phyloP scores from a whole-genome alignment of 148 eudicot genomes.

The Euryodendron excelsum region DNA sequence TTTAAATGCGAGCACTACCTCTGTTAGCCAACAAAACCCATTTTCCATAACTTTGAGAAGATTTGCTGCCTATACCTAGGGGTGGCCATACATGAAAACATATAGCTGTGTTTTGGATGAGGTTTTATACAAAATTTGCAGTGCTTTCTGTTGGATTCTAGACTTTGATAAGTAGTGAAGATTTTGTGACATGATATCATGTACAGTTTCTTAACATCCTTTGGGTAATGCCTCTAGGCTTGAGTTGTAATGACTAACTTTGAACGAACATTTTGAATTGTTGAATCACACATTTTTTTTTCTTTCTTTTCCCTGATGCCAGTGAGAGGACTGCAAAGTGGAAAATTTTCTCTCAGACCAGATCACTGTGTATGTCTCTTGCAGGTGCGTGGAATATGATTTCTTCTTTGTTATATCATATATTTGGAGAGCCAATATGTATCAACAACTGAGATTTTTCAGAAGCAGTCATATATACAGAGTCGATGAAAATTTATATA shows the following conservation, averaged over 20 bases:
- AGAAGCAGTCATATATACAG: neutral
- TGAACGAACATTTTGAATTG: neutral
- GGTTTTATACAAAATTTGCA: neutral
- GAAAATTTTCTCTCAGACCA: neutral
- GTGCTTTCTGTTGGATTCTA: neutral
- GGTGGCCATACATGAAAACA: neutral
- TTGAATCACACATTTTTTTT: neutral
- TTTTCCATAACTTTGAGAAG: neutral
- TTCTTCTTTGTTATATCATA: constrained; percentile 8
- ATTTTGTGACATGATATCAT: neutral
- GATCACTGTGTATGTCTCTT: neutral
- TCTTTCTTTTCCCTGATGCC: neutral
- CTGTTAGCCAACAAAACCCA: neutral
- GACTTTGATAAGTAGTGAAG: neutral
- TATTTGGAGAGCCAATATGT: constrained; percentile 15
- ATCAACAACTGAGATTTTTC: constrained; percentile 5
- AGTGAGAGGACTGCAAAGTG: constrained; percentile 12
- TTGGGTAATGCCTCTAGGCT: neutral
- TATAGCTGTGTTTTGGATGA: neutral
- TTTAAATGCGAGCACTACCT: neutral
- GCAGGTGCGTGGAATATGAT: constrained; percentile 18
- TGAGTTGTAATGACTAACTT: neutral
- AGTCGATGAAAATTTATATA: neutral
- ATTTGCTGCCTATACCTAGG: no score
- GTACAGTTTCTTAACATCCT: neutral